Conservation (phyloP, 441 rosid genomes). For the Eruca vesicaria region DNA sequence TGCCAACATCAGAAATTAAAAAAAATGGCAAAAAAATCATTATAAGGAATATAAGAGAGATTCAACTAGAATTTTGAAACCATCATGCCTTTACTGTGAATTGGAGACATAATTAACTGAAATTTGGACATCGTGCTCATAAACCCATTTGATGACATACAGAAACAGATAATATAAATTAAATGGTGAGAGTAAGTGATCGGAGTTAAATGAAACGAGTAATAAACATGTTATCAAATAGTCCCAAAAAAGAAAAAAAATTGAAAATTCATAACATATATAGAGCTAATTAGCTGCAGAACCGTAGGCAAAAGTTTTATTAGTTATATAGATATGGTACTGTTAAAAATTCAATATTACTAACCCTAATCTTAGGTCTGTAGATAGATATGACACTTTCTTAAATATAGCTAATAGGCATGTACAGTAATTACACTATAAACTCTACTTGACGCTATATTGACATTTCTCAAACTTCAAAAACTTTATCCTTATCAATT, state of each 20-base stretch:
- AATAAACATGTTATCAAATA: background rate
- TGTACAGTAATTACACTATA: no score
- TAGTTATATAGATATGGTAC: no score
- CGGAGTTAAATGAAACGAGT: background rate
- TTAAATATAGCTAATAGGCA: no score
- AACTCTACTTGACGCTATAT: no score
- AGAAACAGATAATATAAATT: background rate
- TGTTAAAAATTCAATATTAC: no score
- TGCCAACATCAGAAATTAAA: background rate
- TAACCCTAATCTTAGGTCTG: no score
- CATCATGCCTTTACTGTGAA: background rate
- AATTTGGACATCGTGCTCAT: background rate
- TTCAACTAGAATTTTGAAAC: background rate
- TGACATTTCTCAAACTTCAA: no score
- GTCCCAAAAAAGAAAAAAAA: background rate
- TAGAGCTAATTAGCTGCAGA: no score
- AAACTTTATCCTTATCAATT: no score
- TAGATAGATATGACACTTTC: no score
- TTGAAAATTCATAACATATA: background rate
- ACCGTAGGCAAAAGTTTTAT: no score
- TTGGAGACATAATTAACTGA: background rate
- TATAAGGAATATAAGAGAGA: background rate
- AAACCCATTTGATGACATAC: background rate
- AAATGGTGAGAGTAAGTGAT: background rate
- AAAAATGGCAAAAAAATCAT: background rate